A percentile compares a stretch with the other conserved stretches of the same genome.
These are phyloP conservation scores for Phyllostachys edulis DNA, from an alignment of 176 grass and related monocot genomes.

Conservation along the genomic window DNA sequence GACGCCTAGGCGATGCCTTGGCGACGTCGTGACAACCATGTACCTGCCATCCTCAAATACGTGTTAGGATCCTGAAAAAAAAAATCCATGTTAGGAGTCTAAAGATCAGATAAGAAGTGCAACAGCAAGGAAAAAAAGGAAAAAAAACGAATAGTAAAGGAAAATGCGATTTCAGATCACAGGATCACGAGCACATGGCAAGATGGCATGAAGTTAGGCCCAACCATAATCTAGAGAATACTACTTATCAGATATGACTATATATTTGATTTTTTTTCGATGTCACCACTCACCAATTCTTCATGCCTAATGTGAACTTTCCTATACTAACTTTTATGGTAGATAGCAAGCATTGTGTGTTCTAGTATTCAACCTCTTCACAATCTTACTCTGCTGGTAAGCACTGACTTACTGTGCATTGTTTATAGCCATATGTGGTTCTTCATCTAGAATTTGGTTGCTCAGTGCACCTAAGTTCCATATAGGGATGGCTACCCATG, in stretches of 20 bases:
- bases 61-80: neutral
- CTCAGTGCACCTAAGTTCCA: neutral
- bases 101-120: neutral
- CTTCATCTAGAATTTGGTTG: slow-evolving; percentile 1
- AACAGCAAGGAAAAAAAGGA: neutral
- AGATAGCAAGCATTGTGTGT: slow-evolving; percentile 51
- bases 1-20: too few species aligned
- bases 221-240: neutral
- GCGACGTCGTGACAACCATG: too few species aligned
- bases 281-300: neutral
- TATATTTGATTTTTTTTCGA: neutral
- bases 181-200: neutral
- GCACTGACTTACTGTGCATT: neutral
- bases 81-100: neutral
- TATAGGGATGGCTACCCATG: neutral
- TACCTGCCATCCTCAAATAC: neutral
- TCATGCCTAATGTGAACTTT: neutral
- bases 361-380: slow-evolving; percentile 61
- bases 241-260: neutral
- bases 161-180: slow-evolving; percentile 4
- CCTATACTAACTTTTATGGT: slow-evolving; percentile 19
- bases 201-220: neutral
- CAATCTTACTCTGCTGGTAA: slow-evolving; percentile 45
- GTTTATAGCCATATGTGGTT: slow-evolving; percentile 4
- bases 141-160: neutral